Conservation (phyloP, 2,329 filamentous ascomycete genomes). For the Aureobasidium sp. region DNA sequence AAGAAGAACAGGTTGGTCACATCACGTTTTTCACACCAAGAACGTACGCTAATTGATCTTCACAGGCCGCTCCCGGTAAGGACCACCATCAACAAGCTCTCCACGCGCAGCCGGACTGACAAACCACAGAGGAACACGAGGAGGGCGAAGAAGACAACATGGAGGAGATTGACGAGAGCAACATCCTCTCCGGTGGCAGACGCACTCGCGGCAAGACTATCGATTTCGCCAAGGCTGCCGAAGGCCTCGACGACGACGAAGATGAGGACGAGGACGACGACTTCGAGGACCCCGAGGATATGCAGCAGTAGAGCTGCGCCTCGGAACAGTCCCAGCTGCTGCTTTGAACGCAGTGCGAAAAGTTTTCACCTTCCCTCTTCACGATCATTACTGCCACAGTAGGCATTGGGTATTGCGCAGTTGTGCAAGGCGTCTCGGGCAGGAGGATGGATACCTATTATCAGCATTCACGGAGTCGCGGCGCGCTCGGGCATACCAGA, state of each 20-base stretch:
- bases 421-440: conserved; percentile 6
- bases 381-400: not conserved
- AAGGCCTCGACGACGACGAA: conserved; percentile 65
- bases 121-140: conserved; percentile 40
- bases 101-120: not conserved
- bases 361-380: not conserved
- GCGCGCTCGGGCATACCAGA: not conserved
- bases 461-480: conserved; percentile 8
- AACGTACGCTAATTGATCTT: not conserved
- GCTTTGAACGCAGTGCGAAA: not conserved
- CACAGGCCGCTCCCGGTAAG: conserved; percentile 8
- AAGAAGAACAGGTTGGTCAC: conserved; percentile 48
- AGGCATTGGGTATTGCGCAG: conserved; percentile 8
- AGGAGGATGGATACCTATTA: conserved; percentile 7
- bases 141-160: conserved; percentile 73
- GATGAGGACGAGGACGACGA: conserved; percentile 71
- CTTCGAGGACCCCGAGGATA: conserved; percentile 58
- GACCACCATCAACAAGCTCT: not conserved
- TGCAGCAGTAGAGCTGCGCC: conserved; percentile 47
- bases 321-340: not conserved
- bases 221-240: conserved; percentile 84
- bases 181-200: conserved; percentile 70
- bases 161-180: conserved; percentile 82
- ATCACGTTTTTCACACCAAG: conserved; percentile 3
- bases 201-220: conserved; percentile 90